phyloP scores from a whole-genome alignment of 2,329 filamentous ascomycete species.

The Scopulariopsis brevicaulis region DNA sequence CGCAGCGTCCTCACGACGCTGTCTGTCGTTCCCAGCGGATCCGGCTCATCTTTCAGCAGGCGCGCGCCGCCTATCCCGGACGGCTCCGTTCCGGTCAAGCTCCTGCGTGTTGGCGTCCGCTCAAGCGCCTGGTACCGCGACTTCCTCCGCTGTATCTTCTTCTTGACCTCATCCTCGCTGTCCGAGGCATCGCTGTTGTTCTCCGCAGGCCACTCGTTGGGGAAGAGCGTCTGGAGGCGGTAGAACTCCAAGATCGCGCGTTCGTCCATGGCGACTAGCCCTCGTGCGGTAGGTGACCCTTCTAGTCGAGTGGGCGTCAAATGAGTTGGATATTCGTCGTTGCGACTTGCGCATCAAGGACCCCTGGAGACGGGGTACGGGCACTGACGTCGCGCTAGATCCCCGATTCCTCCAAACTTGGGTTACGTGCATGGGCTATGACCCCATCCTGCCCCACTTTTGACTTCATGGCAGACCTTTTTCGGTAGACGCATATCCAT shows the following conservation, averaged over 20 bases:
- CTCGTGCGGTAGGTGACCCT: neutral
- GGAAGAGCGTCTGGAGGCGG: conserved; percentile 67
- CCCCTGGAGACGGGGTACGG: neutral
- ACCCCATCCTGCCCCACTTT: too few species aligned
- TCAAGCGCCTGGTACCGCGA: conserved; percentile 81
- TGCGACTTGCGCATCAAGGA: neutral
- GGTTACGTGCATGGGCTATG: too few species aligned
- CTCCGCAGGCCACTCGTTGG: conserved; percentile 76
- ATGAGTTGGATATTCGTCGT: neutral
- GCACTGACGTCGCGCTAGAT: neutral
- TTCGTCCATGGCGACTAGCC: conserved; percentile 44
- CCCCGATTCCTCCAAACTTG: too few species aligned
- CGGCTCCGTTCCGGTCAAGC: conserved; percentile 57
- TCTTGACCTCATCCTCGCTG: conserved; percentile 39
- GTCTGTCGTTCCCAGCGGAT: conserved; percentile 78
- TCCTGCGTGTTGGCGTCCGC: conserved; percentile 57
- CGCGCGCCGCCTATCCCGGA: conserved; percentile 53
- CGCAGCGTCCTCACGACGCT: conserved; percentile 77
- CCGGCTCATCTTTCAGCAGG: conserved; percentile 83
- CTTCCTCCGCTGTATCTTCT: conserved; percentile 47
- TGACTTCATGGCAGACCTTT: too few species aligned
- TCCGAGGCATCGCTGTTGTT: conserved; percentile 60
- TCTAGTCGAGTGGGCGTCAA: neutral
- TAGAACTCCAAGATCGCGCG: conserved; percentile 79
- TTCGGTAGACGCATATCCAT: too few species aligned